phyloP scores from a whole-genome alignment of 2,329 filamentous ascomycete species.

The Graphiopsis chlorocephala region DNA sequence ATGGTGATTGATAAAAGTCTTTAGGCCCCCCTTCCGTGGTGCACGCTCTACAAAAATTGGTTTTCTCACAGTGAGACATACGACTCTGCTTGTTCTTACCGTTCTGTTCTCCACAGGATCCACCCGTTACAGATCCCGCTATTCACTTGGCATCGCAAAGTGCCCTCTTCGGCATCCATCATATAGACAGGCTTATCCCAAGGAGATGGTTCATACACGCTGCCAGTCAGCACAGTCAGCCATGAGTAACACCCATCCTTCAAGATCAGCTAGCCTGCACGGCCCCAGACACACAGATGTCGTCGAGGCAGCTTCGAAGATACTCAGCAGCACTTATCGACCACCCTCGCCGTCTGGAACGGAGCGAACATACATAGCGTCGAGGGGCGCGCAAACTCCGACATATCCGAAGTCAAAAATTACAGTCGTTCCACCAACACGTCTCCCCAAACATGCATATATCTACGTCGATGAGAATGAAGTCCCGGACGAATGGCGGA shows the following conservation, averaged over 20 bases:
- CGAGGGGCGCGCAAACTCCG: neutral
- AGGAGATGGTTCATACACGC: neutral
- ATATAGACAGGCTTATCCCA: constrained; percentile 1
- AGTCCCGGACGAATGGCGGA: constrained; percentile 6
- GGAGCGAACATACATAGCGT: constrained; percentile 1
- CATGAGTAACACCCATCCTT: constrained; percentile 4
- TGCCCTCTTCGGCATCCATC: neutral
- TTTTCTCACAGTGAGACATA: neutral
- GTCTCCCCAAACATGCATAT: neutral
- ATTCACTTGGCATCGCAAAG: constrained; percentile 7
- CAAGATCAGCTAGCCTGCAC: constrained; percentile 1
- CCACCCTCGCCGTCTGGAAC: constrained; percentile 3
- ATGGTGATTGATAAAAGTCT: neutral
- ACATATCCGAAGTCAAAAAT: neutral
- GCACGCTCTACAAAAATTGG: neutral
- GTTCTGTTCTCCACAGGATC: constrained; percentile 6
- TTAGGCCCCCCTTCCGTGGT: neutral
- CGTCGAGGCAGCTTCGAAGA: constrained; percentile 7
- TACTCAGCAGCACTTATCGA: neutral
- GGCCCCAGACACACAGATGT: constrained; percentile 8
- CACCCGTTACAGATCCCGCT: constrained; percentile 4
- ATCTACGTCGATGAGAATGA: neutral
- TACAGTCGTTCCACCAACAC: constrained; percentile 5
- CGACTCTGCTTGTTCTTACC: neutral
- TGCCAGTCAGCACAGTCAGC: neutral